Evolutionary conservation across 1,139 yeast species (phyloP).

Genomic region (Yamadazyma friedrichii): DNA sequence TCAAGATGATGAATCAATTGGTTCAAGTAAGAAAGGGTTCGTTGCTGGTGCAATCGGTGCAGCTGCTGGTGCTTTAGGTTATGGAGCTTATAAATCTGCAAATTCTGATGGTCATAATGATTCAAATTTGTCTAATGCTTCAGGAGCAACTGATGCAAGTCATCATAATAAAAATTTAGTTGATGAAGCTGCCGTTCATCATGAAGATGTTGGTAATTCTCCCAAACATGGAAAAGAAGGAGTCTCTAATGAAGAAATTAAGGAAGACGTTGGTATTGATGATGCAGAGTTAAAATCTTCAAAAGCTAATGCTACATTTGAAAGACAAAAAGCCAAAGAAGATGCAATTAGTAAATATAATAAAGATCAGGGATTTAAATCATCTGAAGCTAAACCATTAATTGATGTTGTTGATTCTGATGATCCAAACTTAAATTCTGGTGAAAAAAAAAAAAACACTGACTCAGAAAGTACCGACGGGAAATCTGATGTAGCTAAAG

Average conservation of each 20-base stretch:
- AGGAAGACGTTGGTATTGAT: conserved; percentile 2
- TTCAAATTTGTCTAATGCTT: not conserved
- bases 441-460: conserved; percentile 2
- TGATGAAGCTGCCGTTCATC: conserved; percentile 3
- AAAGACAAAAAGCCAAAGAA: conserved; percentile 16
- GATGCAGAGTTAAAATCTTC: conserved; percentile 11
- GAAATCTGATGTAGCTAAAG: conserved; percentile 1
- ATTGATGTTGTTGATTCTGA: conserved; percentile 27
- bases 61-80: conserved; percentile 26
- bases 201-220: conserved; percentile 7
- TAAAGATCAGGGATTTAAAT: conserved; percentile 25
- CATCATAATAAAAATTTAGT: conserved; percentile 1
- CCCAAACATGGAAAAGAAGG: conserved; percentile 5
- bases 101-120: not conserved
- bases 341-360: conserved; percentile 26
- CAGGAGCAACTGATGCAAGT: conserved; percentile 6
- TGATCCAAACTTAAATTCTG: not conserved
- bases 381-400: conserved; percentile 24
- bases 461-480: conserved; percentile 1
- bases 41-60: conserved; percentile 23
- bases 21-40: conserved; percentile 5
- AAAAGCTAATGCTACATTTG: conserved; percentile 7
- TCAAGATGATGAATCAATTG: not conserved
- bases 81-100: conserved; percentile 3
- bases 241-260: not conserved